Evolutionary conservation across 805 yeast genomes (phyloP).

Genomic region (Saccharomyces jurei): DNA sequence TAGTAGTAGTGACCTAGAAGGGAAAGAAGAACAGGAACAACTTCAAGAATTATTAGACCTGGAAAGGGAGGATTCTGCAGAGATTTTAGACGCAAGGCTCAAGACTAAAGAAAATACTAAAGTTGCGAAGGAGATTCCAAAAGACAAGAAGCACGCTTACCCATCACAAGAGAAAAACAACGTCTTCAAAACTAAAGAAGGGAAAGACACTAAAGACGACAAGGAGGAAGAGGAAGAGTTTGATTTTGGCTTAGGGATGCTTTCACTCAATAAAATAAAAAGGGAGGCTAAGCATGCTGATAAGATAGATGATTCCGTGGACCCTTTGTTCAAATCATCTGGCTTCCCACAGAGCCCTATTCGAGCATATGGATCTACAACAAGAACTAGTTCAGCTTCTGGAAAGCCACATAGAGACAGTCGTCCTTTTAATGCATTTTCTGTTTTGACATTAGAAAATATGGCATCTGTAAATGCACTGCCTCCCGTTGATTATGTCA

Average conservation of each 20-base stretch:
- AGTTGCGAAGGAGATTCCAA: not conserved
- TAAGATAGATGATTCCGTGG: constrained; percentile 24
- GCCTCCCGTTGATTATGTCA: constrained; percentile 45
- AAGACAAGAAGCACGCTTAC: not conserved
- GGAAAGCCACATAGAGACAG: constrained; percentile 6
- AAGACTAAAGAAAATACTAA: not conserved
- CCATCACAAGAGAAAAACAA: not conserved
- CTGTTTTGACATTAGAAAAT: constrained; percentile 41
- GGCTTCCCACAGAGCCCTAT: constrained; percentile 1
- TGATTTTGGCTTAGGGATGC: constrained; percentile 17
- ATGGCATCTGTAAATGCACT: constrained; percentile 49
- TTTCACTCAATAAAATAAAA: constrained; percentile 17
- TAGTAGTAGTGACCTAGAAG: constrained; percentile 3
- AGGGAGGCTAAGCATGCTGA: constrained; percentile 18
- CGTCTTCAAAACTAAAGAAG: not conserved
- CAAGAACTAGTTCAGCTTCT: not conserved
- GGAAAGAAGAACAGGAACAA: constrained; percentile 5
- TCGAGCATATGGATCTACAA: not conserved
- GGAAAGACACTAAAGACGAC: constrained; percentile 7
- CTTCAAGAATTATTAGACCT: not conserved
- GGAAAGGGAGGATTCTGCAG: not conserved
- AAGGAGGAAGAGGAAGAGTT: constrained; percentile 10
- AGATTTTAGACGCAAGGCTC: constrained; percentile 10
- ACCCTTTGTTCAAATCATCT: constrained; percentile 19
- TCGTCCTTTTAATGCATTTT: not conserved